Percentiles rank a stretch among this genome's conserved stretches.
These are phyloP conservation scores for Heliamphora exappendiculata DNA, from an alignment of 148 eudicot genomes.

Conservation along the genomic window DNA sequence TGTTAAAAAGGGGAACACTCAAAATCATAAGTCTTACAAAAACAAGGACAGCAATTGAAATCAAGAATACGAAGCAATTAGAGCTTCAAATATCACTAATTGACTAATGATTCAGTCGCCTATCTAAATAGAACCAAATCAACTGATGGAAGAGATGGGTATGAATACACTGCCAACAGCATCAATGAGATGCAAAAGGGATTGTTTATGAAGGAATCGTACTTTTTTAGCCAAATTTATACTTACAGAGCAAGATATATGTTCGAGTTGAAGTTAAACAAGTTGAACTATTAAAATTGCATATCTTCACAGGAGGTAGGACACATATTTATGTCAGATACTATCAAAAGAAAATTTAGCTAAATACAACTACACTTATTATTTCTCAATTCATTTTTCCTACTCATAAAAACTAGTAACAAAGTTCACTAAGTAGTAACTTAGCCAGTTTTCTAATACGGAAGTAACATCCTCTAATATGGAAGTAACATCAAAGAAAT, in stretches of 20 bases:
- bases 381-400: neutral
- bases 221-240: neutral
- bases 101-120: neutral
- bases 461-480: no score
- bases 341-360: neutral
- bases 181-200: neutral
- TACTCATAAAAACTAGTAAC: neutral
- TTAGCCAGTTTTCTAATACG: no score
- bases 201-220: neutral
- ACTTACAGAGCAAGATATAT: neutral
- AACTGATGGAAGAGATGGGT: neutral
- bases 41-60: neutral
- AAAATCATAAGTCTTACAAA: neutral
- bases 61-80: neutral
- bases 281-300: neutral
- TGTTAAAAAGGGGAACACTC: conserved; percentile 20
- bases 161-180: neutral
- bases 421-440: neutral
- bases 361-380: neutral
- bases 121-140: neutral
- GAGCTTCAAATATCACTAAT: neutral
- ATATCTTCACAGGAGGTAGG: neutral
- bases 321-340: neutral
- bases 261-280: neutral
- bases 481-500: no score